Base-by-base conservation (phyloP, 2,329 filamentous ascomycete species). In the Nemania sp. region DNA sequence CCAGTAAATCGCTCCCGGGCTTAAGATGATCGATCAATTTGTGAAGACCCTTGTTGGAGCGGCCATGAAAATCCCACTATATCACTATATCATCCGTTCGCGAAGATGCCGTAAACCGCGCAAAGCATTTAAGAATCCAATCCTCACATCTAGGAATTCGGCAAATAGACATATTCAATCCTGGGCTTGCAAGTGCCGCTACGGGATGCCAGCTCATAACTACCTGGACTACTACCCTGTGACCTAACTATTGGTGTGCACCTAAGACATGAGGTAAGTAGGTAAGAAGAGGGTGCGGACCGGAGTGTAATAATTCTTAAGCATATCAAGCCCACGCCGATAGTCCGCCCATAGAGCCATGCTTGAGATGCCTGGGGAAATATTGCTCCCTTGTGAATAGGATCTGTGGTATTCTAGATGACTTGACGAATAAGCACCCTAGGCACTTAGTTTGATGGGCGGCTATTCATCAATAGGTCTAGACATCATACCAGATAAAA, bases 201-300 rank as follows among this genome's bases (percentile, higher is more conserved):
- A 27, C 13, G 24, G 38, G 52, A 62, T 66, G 66, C 59, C 66
- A 69, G 49, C 66, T 66, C 62, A 69, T 47, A 66, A 45, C 60
- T 27, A 43, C 24, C 35, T 47, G 13, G 35, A 49, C 45, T 51
- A 26, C 58, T 29, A 47, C 63, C 54, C 45, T 63, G 58, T 43
- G 60, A 62, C 43, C 41, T n/a, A n/a, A n/a, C n/a, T 56, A 38
- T 69, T 4, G 41, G 29, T 49, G 45, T 24, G 49, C 58, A 69
- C 52, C 58, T 41, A 62, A 62, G 62, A 62, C 62, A 59, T 55
- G 58, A 63, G 38, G 45, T 20, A 32, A 55, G 18, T 35, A 41
- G 52, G 55, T 41, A 57, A 41, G 55, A 24, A 55, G 26, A 49
- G 26, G 32, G 61, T 59, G 38, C 6, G 49, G 13, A 45, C 47